A percentile compares a stretch with the other conserved stretches of the same genome.
These are phyloP conservation scores for Aegle marmelos DNA, from an alignment of 345 rosid genomes.

Conservation along the genomic window DNA sequence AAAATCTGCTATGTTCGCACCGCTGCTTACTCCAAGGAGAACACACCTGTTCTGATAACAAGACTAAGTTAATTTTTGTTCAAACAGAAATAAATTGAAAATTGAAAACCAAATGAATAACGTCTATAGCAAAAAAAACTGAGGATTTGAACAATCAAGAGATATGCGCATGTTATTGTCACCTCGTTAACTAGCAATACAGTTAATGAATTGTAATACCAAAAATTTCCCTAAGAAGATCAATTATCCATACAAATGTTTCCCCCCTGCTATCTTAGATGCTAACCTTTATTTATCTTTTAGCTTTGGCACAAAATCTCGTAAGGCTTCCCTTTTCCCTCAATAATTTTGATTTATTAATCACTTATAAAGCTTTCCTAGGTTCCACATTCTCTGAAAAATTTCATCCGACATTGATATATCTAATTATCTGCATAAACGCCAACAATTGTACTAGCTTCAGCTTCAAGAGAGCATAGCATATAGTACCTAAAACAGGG, in stretches of 20 bases:
- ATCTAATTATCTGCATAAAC: background rate
- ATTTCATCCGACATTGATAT: background rate
- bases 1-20: constrained; percentile 85
- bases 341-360: too few relatives aligned
- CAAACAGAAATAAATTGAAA: background rate
- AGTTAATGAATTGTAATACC: too few relatives aligned
- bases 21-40: constrained; percentile 81
- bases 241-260: background rate
- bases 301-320: background rate
- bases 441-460: too few relatives aligned
- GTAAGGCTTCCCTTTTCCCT: too few relatives aligned
- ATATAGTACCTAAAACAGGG: background rate
- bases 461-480: background rate
- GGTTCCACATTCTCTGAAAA: background rate
- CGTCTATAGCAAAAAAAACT: background rate
- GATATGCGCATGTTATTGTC: background rate
- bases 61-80: background rate
- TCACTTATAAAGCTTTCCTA: background rate
- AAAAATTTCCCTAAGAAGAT: background rate
- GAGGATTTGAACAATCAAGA: background rate
- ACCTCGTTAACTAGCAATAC: background rate
- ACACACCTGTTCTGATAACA: constrained; percentile 60
- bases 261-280: background rate
- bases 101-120: background rate
- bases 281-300: background rate